Percentiles rank a stretch among this genome's conserved stretches.
These are phyloP conservation scores for Metschnikowia cubensis DNA, from an alignment of 805 yeast species.

Conservation along the genomic window DNA sequence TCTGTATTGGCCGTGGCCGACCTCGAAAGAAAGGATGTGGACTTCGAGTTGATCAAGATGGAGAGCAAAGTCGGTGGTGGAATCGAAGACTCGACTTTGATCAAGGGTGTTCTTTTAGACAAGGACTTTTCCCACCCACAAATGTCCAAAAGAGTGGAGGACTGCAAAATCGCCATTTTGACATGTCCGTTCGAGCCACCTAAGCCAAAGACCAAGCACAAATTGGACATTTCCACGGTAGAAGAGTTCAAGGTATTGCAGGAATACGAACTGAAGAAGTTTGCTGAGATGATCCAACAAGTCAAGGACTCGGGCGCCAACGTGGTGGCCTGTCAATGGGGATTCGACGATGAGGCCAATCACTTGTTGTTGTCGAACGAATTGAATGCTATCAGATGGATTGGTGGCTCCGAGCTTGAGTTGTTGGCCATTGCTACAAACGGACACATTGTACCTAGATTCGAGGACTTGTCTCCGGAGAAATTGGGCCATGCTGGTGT, in stretches of 20 bases:
- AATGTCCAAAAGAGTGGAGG: constrained; percentile 78
- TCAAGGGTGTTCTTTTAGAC: constrained; percentile 89
- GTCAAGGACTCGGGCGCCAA: constrained; percentile 93
- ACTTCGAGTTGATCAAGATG: constrained; percentile 91
- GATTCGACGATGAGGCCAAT: constrained; percentile 98
- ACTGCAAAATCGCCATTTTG: constrained; percentile 87
- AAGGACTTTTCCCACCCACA: constrained; percentile 98
- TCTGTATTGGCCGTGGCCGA: constrained; percentile 92
- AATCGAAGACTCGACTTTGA: constrained; percentile 75
- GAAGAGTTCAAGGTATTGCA: constrained; percentile 92
- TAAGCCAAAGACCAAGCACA: constrained; percentile 98
- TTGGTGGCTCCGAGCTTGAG: constrained; percentile 95
- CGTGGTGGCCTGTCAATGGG: constrained; percentile 98
- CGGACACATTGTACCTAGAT: constrained; percentile 95
- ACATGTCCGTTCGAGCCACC: constrained; percentile 99
- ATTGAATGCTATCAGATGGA: constrained; percentile 97
- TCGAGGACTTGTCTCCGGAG: constrained; percentile 78
- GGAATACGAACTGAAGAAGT: constrained; percentile 86
- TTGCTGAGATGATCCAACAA: constrained; percentile 80
- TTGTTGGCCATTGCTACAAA: constrained; percentile 95
- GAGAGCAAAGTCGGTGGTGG: constrained; percentile 97
- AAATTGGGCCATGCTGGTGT: constrained; percentile 87
- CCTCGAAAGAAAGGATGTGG: constrained; percentile 88
- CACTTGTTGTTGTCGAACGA: constrained; percentile 83
- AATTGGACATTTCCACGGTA: constrained; percentile 86